Base-by-base conservation (phyloP, 176 grass and related monocot genomes). In the Musa acuminata region DNA sequence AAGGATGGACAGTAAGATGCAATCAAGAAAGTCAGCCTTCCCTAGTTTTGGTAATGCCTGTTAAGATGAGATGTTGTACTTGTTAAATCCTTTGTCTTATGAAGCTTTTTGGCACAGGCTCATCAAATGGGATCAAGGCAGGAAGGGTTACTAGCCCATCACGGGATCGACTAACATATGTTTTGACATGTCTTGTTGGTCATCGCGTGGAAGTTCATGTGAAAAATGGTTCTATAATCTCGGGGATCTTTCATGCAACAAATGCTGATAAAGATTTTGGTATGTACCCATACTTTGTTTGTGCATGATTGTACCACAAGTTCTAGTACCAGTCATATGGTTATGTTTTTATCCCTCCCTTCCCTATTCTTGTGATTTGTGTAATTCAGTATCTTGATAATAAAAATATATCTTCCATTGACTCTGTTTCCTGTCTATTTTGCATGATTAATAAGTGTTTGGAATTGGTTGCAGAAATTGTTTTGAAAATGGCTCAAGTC, bases 171-270 rank as follows among this genome's bases (percentile, higher is more conserved):
- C 74, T 99, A 60, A 85, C 87, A 58, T 99, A 91, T 85, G 82
- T 87, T 52, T 67, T 86, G 72, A 84, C 90, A 49, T 84, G 82
- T 71, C 83, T 99, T 85, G 87, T 89, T 51, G 96, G 96, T 27
- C 84, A 88, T 71, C 84, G 58, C 74, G 96, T 95, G 48, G 91
- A 99, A 13, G 91, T 99, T 50, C 91, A 87, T 84, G 86, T 95
- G 48, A 95, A 99, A 82, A 94, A 99, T 80, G 96, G 96, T 7
- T 95, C 96, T 77, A 50, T 99, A 73, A 84, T 99, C 74, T 99
- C 96, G 77, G 96, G 95, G 84, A 99, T 99, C 71, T 91, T 99
- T 69, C 86, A 99, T 72, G 86, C 86, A 82, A 78, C 96, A 63
- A 89, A 89, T 87, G 83, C 81, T 26, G 90, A 91, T 77, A 91